A percentile compares a stretch with the other conserved stretches of the same genome.
Conservation (phyloP, 306 rosid species). For the Dryas octopetala region DNA sequence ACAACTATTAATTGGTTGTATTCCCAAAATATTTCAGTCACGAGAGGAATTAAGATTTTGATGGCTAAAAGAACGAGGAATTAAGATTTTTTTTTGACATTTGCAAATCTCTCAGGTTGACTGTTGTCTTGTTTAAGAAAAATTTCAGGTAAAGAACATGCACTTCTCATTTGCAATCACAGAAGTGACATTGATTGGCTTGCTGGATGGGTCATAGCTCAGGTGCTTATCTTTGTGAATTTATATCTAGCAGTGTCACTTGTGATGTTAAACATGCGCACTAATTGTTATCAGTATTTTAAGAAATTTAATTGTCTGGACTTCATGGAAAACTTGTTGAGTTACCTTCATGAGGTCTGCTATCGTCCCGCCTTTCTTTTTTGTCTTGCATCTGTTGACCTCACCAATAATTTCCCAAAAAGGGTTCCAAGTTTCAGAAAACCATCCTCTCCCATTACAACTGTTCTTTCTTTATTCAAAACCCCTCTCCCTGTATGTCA, state of each 20-base stretch:
- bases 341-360: background rate
- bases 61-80: background rate
- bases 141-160: constrained; percentile 75
- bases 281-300: background rate
- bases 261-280: background rate
- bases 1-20: constrained; percentile 10
- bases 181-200: constrained; percentile 98
- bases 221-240: constrained; percentile 48
- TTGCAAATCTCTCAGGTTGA: background rate
- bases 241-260: background rate
- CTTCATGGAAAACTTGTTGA: background rate
- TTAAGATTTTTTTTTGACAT: background rate
- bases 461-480: background rate
- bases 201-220: constrained; percentile 87
- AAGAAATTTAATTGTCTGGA: background rate
- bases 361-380: background rate
- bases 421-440: background rate
- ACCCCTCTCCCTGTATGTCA: background rate
- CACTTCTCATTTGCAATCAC: constrained; percentile 82
- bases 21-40: background rate
- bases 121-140: constrained; percentile 15
- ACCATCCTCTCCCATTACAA: background rate
- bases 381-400: background rate
- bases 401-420: background rate
- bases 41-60: background rate